phyloP scores from a whole-genome alignment of 2,329 filamentous ascomycete species.

The Pseudogymnoascus sp. region DNA sequence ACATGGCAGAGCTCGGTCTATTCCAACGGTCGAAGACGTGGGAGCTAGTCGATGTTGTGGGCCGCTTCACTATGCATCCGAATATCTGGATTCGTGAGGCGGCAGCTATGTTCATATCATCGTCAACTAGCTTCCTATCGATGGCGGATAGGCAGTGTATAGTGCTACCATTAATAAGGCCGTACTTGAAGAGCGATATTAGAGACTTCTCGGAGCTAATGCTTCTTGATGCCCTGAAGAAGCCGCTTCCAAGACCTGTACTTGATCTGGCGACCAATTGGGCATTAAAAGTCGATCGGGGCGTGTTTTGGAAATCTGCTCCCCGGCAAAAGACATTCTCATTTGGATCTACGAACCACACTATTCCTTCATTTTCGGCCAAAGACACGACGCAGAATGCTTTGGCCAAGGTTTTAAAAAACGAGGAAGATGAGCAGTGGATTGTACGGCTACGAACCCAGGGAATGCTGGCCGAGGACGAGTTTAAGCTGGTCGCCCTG shows the following conservation, averaged over 20 bases:
- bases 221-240: constrained; percentile 74
- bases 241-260: constrained; percentile 66
- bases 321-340: constrained; percentile 63
- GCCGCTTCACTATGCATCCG: constrained; percentile 83
- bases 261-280: constrained; percentile 81
- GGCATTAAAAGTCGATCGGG: constrained; percentile 72
- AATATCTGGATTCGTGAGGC: constrained; percentile 94
- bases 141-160: constrained; percentile 77
- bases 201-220: constrained; percentile 61
- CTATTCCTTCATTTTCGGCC: constrained; percentile 44
- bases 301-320: constrained; percentile 78
- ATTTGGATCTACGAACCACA: constrained; percentile 48
- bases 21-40: constrained; percentile 77
- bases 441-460: constrained; percentile 74
- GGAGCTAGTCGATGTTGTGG: constrained; percentile 77
- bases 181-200: constrained; percentile 69
- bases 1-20: constrained; percentile 79
- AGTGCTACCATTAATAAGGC: constrained; percentile 66
- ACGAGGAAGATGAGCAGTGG: constrained; percentile 93
- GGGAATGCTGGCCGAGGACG: constrained; percentile 73
- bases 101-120: constrained; percentile 71
- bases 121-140: constrained; percentile 66
- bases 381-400: constrained; percentile 48
- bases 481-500: constrained; percentile 77
- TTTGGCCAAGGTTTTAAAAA: constrained; percentile 58